phyloP scores from a whole-genome alignment of 805 yeast species.

The Komagataella mondaviorum region DNA sequence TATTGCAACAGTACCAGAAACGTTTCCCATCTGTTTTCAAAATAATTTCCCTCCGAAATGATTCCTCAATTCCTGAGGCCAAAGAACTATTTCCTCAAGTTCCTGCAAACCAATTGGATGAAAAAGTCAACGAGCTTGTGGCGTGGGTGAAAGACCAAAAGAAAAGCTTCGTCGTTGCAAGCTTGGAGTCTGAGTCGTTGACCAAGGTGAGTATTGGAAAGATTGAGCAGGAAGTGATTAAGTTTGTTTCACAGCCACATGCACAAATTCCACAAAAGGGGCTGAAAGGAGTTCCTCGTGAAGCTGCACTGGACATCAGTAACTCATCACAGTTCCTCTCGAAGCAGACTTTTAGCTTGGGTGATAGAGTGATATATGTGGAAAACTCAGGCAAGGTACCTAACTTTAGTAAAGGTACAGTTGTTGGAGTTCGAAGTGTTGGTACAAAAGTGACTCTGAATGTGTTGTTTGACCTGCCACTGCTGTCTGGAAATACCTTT shows the following conservation, averaged over 20 bases:
- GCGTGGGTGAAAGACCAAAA: slow-evolving; percentile 36
- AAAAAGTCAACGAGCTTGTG: slow-evolving; percentile 18
- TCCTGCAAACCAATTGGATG: slow-evolving; percentile 29
- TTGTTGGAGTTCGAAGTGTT: slow-evolving; percentile 45
- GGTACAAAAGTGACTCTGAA: slow-evolving; percentile 57
- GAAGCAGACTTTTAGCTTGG: slow-evolving; percentile 66
- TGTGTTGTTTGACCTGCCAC: slow-evolving; percentile 71
- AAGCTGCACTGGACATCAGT: slow-evolving; percentile 67
- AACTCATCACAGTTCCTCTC: slow-evolving; percentile 60
- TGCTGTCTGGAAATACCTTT: slow-evolving; percentile 72
- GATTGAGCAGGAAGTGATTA: slow-evolving; percentile 49
- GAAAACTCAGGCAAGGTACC: slow-evolving; percentile 87
- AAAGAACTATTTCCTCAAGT: slow-evolving; percentile 21
- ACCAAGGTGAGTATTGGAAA: slow-evolving; percentile 50
- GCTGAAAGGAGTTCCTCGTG: slow-evolving; percentile 71
- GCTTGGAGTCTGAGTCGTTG: slow-evolving; percentile 68
- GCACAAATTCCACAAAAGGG: slow-evolving; percentile 32
- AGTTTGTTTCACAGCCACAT: slow-evolving; percentile 29
- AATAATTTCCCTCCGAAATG: slow-evolving; percentile 9
- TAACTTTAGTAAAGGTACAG: slow-evolving; percentile 78
- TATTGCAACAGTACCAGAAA: slow-evolving; percentile 45
- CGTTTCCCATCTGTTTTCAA: slow-evolving; percentile 52
- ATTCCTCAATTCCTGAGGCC: slow-evolving; percentile 21
- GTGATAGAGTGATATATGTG: slow-evolving; percentile 82
- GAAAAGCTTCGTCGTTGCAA: slow-evolving; percentile 40